Percentiles rank a stretch among this genome's conserved stretches.
These are phyloP conservation scores for Oryza nivara DNA, from an alignment of 176 grass and related monocot genomes.

Conservation along the genomic window DNA sequence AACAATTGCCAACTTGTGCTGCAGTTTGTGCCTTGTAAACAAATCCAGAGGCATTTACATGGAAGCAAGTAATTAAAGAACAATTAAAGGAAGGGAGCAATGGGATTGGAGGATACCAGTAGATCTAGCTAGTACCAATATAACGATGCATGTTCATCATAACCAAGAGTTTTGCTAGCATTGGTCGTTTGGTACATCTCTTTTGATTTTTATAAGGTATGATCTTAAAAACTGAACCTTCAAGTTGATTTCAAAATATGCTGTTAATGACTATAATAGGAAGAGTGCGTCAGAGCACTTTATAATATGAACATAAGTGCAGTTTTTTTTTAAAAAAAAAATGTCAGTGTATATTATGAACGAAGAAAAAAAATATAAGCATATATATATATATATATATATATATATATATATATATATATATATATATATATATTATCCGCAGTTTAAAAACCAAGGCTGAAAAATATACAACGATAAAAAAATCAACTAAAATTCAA, in stretches of 20 bases:
- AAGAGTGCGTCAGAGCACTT: background rate
- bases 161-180: background rate
- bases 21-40: slow-evolving; percentile 33
- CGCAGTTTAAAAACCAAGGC: too few species aligned
- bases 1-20: slow-evolving; percentile 25
- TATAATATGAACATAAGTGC: background rate
- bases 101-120: slow-evolving; percentile 37
- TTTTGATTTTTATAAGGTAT: background rate
- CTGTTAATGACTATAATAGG: background rate
- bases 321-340: background rate
- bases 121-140: slow-evolving; percentile 5
- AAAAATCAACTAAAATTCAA: too few species aligned
- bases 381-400: too few species aligned
- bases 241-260: background rate
- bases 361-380: too few species aligned
- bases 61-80: slow-evolving; percentile 33
- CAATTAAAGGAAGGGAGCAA: background rate
- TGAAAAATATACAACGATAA: too few species aligned
- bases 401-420: too few species aligned
- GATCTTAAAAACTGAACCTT: background rate
- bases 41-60: slow-evolving; percentile 42
- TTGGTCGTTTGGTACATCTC: background rate
- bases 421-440: too few species aligned
- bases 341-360: background rate
- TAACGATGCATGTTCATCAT: slow-evolving; percentile 18